Base-by-base conservation (phyloP, 140 eudicot species). In the Flaveria floridana region DNA sequence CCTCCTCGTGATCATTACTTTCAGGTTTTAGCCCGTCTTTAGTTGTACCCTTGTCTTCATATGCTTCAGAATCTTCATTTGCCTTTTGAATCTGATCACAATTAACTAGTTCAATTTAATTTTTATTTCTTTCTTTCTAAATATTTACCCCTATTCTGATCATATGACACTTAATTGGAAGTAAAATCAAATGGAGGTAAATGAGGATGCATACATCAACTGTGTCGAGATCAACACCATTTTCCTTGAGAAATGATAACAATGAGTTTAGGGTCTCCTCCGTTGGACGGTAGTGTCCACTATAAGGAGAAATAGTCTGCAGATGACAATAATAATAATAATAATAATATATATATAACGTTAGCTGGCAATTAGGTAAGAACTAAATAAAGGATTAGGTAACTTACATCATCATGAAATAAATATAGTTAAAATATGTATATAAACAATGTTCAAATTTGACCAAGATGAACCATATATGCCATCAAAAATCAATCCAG, bases 231-330 rank as follows among this genome's bases (percentile, higher is more conserved):
- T 90, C 77, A 64, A 93, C 96, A 76, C 99, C 99, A 71, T 82
- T 69, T 71, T 85, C 94, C 76, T 80, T 78, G 51, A 93, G 91
- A 82, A 86, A 84, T 25, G 85, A 82, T 69, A 90, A 63, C 72
- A 93, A 93, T 73, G 69, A 68, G 59, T 80, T 85, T 13, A 93
- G 88, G 75, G 85, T 85, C 52, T 90, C 96, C 19, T 87, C 96
- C 5, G 93, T 87, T 76, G 98, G 98, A 75, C 89, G 91, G 80
- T 92, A 92, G 84, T 92, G 98, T 80, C 98, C 98, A 86, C 98
- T 93, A 83, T 93, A 90, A 18, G 98, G 85, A 34, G 98, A 93
- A 73, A 93, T 86, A 23, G 85, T 79, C 98, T 93, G 88, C 19
- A 81, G 76, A 71, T 30, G 74, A 62, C 42, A 34, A 53, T 44